A percentile compares a stretch with the other conserved stretches of the same genome.
These are phyloP conservation scores for Paramyrothecium sp. DNA, from an alignment of 2,329 filamentous ascomycete genomes.

Conservation along the genomic window DNA sequence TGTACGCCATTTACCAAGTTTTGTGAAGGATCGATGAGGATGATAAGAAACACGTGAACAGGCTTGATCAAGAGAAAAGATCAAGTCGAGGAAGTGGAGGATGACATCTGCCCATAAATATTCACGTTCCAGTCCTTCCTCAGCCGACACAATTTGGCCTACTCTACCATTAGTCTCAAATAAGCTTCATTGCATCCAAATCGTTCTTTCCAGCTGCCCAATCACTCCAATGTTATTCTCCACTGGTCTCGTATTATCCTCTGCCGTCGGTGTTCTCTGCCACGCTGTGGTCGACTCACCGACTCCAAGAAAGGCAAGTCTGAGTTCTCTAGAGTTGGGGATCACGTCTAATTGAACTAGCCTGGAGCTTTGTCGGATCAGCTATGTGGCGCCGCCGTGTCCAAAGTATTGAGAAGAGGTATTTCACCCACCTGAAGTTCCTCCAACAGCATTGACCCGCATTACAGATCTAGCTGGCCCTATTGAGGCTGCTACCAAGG, in stretches of 20 bases:
- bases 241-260: not conserved
- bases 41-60: too few species aligned
- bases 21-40: too few species aligned
- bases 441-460: not conserved
- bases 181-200: too few species aligned
- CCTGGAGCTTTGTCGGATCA: not conserved
- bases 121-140: too few species aligned
- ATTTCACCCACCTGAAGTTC: not conserved
- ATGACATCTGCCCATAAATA: too few species aligned
- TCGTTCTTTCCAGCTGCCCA: too few species aligned
- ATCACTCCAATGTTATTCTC: too few species aligned
- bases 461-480: conserved; percentile 1
- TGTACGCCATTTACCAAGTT: too few species aligned
- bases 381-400: not conserved
- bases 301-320: not conserved
- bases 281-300: not conserved
- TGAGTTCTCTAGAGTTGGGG: not conserved
- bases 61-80: too few species aligned
- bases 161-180: too few species aligned
- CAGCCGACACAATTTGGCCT: too few species aligned
- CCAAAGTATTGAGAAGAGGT: not conserved
- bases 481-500: conserved; percentile 1
- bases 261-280: not conserved
- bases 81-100: too few species aligned
- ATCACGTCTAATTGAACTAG: not conserved